Base-by-base conservation (phyloP, 208 protist species). In the Leishmania guyanensis region DNA sequence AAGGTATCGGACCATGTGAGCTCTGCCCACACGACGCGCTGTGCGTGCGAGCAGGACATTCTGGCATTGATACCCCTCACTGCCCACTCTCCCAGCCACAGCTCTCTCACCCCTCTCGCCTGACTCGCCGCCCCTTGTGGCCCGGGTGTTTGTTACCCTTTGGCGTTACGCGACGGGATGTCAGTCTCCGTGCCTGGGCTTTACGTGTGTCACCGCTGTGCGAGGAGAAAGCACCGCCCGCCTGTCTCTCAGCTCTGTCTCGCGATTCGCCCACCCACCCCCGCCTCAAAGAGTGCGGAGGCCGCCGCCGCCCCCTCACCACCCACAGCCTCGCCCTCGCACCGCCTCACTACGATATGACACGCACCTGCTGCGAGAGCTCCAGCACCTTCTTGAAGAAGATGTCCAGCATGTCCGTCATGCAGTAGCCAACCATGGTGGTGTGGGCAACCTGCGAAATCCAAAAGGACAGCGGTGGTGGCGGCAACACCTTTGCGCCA, bases 351-450 rank as follows among this genome's bases (percentile, higher is more conserved):
- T 79, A 86, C 10, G 54, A 20, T 29, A 96, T 94, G 39, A 94
- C 81, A 0, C 83, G 88, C 60, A 92, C 84, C 26, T 74, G 74
- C 33, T 84, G 70, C 0, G 83, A 82, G 36, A 95, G 84, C 53
- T 87, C 76, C 50, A 91, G 80, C 36, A 96, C 16, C 74, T 87
- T 90, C 69, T 79, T 78, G 16, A 93, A 46, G 73, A 96, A 95
- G 43, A 79, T 54, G 50, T 91, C 83, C 29, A 90, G 76, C 60
- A 93, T 89, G 14, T 79, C 86, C 2, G 65, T 70, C 29, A 94
- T 68, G n/a, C 48, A 82, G 85, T 90, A 70, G 0, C 93, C 93
- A 20, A 90, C 87, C 36, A 80, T 75, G n/a, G 88, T 88, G n/a
- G 81, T 86, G 56, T 87, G 73, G 5, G 82, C 56, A 71, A 90